Evolutionary conservation across 345 rosid species (phyloP), one percentile per base, ranked within the genome.

Genomic region (Sonneratia caseolaris): DNA sequence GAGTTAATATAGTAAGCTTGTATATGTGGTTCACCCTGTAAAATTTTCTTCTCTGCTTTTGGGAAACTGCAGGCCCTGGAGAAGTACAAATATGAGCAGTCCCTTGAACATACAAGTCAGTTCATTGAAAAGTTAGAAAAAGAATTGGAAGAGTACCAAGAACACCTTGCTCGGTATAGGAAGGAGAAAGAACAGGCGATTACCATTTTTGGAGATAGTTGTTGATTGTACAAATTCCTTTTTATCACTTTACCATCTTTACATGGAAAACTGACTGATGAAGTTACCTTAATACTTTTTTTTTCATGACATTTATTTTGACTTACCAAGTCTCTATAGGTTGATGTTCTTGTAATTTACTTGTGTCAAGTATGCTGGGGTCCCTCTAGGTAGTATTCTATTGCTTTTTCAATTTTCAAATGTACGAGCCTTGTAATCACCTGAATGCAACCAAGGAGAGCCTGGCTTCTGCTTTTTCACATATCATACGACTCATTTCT

Each of bases 61-160:
- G 57, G 47, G 40, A 75, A 66, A 59, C 40, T 73, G 68, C 82
- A 91, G 97, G 98, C 97, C 32, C 72, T 91, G 86, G 96, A 93
- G 76, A 93, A 89, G 80, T 91, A 87, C 74, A 83, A 70, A 79
- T 89, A 76, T 68, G 83, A 82, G 81, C 98, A 93, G 76, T 93
- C 98, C 21, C 94, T 93, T 49, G 97, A 89, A 81, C 98, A 93
- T 81, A 91, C 94, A 35, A 89, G 98, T 78, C 87, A 86, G 76
- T 93, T 91, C 81, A 88, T 93, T 68, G 98, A 91, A 73, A 93
- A 86, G 86, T 71, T 93, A 84, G 97, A 93, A 86, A 85, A 84
- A 73, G 97, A 93, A 81, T 89, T 91, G 47, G 86, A 91, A 74
- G 93, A 87, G 74, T 91, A 88, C 78, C 86, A 73, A 15, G 81